These are phyloP conservation scores for Cordyceps javanica DNA, from an alignment of 2,329 filamentous ascomycete genomes.

Conservation along the genomic window DNA sequence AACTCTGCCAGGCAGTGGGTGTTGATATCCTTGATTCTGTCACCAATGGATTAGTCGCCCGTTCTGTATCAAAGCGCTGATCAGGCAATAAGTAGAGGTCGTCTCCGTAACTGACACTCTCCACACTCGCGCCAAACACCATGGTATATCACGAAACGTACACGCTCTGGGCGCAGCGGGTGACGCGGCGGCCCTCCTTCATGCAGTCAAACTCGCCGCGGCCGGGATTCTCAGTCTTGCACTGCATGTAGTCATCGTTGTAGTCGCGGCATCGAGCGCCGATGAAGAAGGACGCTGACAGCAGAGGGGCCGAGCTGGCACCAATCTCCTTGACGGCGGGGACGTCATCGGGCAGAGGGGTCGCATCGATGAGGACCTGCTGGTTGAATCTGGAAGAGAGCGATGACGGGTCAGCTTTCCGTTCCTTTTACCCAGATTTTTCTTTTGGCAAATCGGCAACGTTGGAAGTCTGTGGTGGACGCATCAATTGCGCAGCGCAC, in stretches of 20 bases:
- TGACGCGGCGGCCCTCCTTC: conserved; percentile 94
- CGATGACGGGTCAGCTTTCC: conserved; percentile 20
- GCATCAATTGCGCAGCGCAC: conserved; percentile 18
- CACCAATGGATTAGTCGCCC: not conserved
- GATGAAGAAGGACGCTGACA: conserved; percentile 94
- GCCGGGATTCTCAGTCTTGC: conserved; percentile 91
- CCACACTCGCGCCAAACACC: not conserved
- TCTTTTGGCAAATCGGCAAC: not conserved
- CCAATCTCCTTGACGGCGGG: conserved; percentile 92
- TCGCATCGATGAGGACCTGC: conserved; percentile 88
- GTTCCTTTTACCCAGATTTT: not conserved
- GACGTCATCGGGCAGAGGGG: conserved; percentile 85
- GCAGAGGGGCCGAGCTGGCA: conserved; percentile 82
- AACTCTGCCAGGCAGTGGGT: conserved; percentile 89
- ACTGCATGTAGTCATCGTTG: conserved; percentile 99
- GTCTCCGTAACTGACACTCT: not conserved
- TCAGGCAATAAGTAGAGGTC: not conserved
- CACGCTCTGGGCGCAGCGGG: conserved; percentile 93
- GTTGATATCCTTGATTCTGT: conserved; percentile 89
- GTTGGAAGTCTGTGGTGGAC: not conserved
- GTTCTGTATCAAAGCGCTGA: not conserved
- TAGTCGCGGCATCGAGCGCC: conserved; percentile 89
- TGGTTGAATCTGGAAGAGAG: conserved; percentile 75
- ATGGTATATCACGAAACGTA: conserved; percentile 45
- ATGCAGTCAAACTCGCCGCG: conserved; percentile 90